Evolutionary conservation across 1,139 yeast genomes (phyloP).

Genomic region (Eremothecium cymbalariae): DNA sequence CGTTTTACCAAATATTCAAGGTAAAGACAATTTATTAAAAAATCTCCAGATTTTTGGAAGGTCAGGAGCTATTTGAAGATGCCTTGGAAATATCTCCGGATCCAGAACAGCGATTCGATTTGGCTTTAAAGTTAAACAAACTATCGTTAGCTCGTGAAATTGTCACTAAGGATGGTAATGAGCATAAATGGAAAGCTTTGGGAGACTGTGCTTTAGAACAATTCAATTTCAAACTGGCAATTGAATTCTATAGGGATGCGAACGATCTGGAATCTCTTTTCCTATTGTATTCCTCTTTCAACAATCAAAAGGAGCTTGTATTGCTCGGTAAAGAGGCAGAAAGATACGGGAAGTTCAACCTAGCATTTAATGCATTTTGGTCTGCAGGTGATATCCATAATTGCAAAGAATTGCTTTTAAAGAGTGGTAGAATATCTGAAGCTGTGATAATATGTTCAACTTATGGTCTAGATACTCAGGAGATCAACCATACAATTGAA

Average conservation of each 20-base stretch:
- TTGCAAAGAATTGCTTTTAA: slow-evolving; percentile 58
- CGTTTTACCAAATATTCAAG: slow-evolving; percentile 52
- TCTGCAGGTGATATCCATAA: slow-evolving; percentile 59
- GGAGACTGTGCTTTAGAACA: slow-evolving; percentile 78
- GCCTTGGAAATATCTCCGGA: slow-evolving; percentile 80
- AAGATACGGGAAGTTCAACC: slow-evolving; percentile 67
- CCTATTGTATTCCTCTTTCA: slow-evolving; percentile 75
- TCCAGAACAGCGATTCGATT: slow-evolving; percentile 76
- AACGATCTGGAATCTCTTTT: slow-evolving; percentile 76
- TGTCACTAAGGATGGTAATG: slow-evolving; percentile 47
- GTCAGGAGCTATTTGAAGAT: slow-evolving; percentile 77
- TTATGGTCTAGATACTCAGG: slow-evolving; percentile 48
- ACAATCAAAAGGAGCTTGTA: slow-evolving; percentile 51
- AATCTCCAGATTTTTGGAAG: slow-evolving; percentile 86
- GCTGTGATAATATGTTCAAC: slow-evolving; percentile 77
- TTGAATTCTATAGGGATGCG: slow-evolving; percentile 71
- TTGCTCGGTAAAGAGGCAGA: slow-evolving; percentile 60
- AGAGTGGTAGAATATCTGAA: slow-evolving; percentile 69
- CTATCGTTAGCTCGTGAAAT: slow-evolving; percentile 66
- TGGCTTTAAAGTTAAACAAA: slow-evolving; percentile 62
- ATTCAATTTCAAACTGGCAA: slow-evolving; percentile 79
- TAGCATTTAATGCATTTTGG: slow-evolving; percentile 94
- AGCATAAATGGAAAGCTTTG: slow-evolving; percentile 79
- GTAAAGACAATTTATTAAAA: slow-evolving; percentile 68
- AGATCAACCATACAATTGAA: slow-evolving; percentile 41